phyloP scores from a whole-genome alignment of 371 early-diverging fungal genomes.

The Batrachochytrium dendrobatidis region DNA sequence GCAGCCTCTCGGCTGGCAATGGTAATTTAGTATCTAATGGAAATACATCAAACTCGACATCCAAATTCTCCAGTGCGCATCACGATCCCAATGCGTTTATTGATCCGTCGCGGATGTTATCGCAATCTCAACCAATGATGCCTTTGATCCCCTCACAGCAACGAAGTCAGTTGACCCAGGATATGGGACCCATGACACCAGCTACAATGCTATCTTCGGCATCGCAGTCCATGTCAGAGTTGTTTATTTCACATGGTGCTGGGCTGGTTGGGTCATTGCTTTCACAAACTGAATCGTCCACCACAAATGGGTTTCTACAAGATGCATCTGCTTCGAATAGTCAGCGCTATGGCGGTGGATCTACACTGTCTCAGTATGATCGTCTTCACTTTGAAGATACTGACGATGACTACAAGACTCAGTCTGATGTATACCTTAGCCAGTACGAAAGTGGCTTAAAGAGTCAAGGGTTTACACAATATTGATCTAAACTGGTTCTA shows the following conservation, averaged over 20 bases:
- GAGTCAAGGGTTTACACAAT: constrained; percentile 32
- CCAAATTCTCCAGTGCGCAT: too few relatives aligned
- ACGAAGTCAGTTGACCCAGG: neutral
- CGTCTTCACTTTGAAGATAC: neutral
- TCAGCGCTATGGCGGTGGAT: constrained; percentile 7
- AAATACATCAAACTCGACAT: too few relatives aligned
- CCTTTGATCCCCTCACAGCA: neutral
- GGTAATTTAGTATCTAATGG: too few relatives aligned
- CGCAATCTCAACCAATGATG: neutral
- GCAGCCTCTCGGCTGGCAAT: too few relatives aligned
- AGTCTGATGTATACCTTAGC: constrained; percentile 25
- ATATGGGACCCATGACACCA: neutral
- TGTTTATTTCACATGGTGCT: too few relatives aligned
- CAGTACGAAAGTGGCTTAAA: constrained; percentile 17
- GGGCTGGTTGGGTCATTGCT: neutral
- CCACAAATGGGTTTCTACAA: constrained; percentile 2
- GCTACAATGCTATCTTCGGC: neutral
- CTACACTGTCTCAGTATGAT: constrained; percentile 10
- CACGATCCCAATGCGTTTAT: too few relatives aligned
- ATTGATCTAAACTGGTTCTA: constrained; percentile 16
- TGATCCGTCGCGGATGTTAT: too few relatives aligned
- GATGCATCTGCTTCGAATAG: constrained; percentile 6
- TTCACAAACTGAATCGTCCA: neutral
- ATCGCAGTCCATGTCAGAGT: constrained; percentile 2
- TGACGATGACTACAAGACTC: constrained; percentile 35